phyloP scores from a whole-genome alignment of 139 green algal species.

The Tetradesmus obliquus region DNA sequence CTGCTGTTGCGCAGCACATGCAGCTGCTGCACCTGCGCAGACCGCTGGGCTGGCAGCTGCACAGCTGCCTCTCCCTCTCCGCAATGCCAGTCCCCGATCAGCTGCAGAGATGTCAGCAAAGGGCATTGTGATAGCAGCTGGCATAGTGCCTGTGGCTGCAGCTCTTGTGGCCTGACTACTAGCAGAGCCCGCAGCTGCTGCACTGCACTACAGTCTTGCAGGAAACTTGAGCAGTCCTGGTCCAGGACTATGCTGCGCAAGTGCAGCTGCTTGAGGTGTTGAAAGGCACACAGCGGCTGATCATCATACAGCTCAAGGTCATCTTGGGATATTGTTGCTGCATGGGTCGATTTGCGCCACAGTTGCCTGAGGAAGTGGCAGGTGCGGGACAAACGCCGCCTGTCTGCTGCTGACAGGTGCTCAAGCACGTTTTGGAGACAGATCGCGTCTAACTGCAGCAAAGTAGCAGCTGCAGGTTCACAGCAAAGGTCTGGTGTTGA shows the following conservation, averaged over 20 bases:
- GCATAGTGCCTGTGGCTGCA: not conserved
- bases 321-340: not conserved
- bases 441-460: not conserved
- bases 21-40: not conserved
- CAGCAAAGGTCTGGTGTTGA: not conserved
- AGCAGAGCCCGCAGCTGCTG: not conserved
- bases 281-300: not conserved
- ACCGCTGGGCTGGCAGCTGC: not conserved
- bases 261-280: not conserved
- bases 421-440: not conserved
- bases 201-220: not conserved
- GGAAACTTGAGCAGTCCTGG: not conserved
- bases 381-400: not conserved
- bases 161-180: not conserved
- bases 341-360: not conserved
- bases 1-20: not conserved
- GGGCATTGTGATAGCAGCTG: not conserved
- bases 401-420: not conserved
- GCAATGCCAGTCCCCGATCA: not conserved
- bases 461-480: not conserved
- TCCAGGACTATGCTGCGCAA: not conserved
- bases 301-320: not conserved
- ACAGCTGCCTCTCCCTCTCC: no score
- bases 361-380: not conserved
- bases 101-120: not conserved